Conservation (phyloP, 768 basidiomycete species). For the Russula foetens region DNA sequence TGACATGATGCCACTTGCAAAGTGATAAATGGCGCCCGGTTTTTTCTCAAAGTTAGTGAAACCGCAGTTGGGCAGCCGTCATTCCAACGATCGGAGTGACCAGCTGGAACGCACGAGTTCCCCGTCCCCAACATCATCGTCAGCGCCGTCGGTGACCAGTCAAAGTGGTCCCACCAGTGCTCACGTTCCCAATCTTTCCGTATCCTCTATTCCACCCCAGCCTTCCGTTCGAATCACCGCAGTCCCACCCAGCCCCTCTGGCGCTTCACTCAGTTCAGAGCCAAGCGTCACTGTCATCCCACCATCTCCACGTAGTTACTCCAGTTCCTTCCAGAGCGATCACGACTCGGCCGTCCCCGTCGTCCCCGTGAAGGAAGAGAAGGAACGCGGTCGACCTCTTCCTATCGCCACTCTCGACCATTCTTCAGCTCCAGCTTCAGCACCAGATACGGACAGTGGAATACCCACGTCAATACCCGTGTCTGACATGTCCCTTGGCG, state of each 20-base stretch:
- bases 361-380: not conserved
- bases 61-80: not conserved
- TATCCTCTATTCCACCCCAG: not conserved
- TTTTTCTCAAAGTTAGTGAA: conserved; percentile 13
- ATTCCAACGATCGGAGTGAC: not conserved
- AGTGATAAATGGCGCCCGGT: not conserved
- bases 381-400: conserved; percentile 16
- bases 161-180: not conserved
- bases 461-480: conserved; percentile 17
- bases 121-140: not conserved
- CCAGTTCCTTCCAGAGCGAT: conserved; percentile 19
- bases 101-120: not conserved
- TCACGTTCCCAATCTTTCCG: not conserved
- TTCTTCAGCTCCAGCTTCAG: not conserved
- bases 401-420: conserved; percentile 10
- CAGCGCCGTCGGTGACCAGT: not conserved
- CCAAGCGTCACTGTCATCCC: conserved; percentile 29
- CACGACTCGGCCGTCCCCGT: conserved; percentile 1
- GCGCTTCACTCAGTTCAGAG: conserved; percentile 21
- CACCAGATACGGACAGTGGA: not conserved
- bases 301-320: conserved; percentile 25
- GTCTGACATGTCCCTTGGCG: not conserved
- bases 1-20: too few relatives aligned
- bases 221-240: not conserved
- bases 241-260: not conserved